Evolutionary conservation across 1,284 basidiomycete genomes (phyloP).

Genomic region (Entoloma clypeatum): DNA sequence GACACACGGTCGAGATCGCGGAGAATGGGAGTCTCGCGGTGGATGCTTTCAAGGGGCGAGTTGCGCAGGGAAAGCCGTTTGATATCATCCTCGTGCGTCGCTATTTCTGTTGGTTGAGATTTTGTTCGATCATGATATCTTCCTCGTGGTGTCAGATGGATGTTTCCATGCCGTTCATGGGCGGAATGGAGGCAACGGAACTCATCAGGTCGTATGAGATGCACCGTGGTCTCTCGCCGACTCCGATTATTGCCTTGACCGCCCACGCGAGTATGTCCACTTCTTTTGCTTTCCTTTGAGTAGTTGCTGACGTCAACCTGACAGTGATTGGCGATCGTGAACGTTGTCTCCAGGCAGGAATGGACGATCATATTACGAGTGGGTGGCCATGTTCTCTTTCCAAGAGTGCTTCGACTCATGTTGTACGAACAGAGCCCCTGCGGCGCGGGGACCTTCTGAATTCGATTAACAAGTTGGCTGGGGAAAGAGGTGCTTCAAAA

Average conservation of each 20-base stretch:
- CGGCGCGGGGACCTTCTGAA: slow-evolving; percentile 73
- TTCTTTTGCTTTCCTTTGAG: neutral
- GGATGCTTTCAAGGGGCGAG: slow-evolving; percentile 80
- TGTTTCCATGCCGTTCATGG: slow-evolving; percentile 97
- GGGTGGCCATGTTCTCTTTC: slow-evolving; percentile 25
- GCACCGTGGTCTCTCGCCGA: slow-evolving; percentile 66
- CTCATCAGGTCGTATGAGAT: slow-evolving; percentile 80
- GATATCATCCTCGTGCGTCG: slow-evolving; percentile 79
- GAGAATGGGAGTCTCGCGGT: slow-evolving; percentile 95
- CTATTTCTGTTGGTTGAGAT: neutral
- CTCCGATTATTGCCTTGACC: slow-evolving; percentile 94
- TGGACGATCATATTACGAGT: slow-evolving; percentile 79
- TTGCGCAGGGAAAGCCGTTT: slow-evolving; percentile 70
- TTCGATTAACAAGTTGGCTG: slow-evolving; percentile 71
- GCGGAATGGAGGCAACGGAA: slow-evolving; percentile 88
- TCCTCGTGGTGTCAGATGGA: slow-evolving; percentile 80
- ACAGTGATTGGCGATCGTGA: slow-evolving; percentile 95
- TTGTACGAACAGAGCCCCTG: slow-evolving; percentile 55
- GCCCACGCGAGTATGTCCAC: slow-evolving; percentile 77
- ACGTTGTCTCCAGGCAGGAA: slow-evolving; percentile 87
- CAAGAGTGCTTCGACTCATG: slow-evolving; percentile 1
- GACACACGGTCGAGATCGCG: slow-evolving; percentile 94
- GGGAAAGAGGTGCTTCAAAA: slow-evolving; percentile 35
- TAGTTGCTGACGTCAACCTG: slow-evolving; percentile 15
- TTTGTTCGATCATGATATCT: slow-evolving; percentile 6